A percentile compares a stretch with the other conserved stretches of the same genome.
Evolutionary conservation across 495 filamentous ascomycete species (phyloP).

Genomic region (Daldinia childiae): DNA sequence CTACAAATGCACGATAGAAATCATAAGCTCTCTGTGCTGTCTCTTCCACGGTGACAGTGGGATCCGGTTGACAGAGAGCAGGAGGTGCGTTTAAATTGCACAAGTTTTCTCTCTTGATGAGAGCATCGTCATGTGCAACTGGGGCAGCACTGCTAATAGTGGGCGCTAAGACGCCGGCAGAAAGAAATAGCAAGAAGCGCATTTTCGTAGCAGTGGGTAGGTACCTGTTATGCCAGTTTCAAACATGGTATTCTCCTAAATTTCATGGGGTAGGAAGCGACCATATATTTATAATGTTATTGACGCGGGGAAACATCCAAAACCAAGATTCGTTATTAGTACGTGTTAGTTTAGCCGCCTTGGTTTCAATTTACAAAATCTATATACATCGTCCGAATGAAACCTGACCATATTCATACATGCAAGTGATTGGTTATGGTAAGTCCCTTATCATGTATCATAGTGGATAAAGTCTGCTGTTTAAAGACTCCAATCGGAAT

Average conservation of each 20-base stretch:
- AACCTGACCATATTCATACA: constrained; percentile 26
- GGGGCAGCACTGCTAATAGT: constrained; percentile 46
- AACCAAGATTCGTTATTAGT: constrained; percentile 30
- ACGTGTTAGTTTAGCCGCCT: constrained; percentile 42
- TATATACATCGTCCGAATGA: constrained; percentile 41
- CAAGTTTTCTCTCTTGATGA: constrained; percentile 55
- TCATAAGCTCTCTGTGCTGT: constrained; percentile 57
- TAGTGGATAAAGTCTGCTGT: constrained; percentile 1
- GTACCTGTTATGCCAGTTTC: too few species aligned
- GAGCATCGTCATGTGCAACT: constrained; percentile 21
- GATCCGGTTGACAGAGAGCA: constrained; percentile 51
- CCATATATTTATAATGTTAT: constrained; percentile 19
- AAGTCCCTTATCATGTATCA: background rate
- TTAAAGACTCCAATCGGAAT: background rate
- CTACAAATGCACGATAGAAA: constrained; percentile 60
- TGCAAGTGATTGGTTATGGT: background rate
- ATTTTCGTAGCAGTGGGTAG: constrained; percentile 41
- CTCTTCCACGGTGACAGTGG: constrained; percentile 55
- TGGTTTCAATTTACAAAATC: constrained; percentile 38
- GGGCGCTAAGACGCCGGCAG: constrained; percentile 46
- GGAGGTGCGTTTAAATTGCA: constrained; percentile 54
- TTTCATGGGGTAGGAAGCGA: constrained; percentile 8
- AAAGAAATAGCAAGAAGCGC: constrained; percentile 46
- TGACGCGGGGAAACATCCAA: constrained; percentile 37
- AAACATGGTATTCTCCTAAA: constrained; percentile 9